Conservation (phyloP, 305 asterid species). For the Lippia alba region DNA sequence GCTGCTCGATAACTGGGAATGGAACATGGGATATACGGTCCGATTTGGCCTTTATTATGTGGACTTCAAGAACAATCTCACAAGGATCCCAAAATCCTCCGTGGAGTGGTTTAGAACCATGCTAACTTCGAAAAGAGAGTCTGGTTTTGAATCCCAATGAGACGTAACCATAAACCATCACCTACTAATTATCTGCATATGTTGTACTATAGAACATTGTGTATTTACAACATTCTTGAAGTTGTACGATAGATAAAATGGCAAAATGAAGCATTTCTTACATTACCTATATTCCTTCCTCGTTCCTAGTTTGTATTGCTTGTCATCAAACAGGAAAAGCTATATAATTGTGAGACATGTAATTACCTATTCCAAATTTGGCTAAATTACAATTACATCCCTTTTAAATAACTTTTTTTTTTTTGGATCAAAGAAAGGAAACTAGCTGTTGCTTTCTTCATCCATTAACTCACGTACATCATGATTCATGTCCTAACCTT, state of each 20-base stretch:
- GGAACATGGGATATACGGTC: slow-evolving; percentile 88
- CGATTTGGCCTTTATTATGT: slow-evolving; percentile 82
- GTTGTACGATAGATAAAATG: background rate
- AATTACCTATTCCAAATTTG: no score
- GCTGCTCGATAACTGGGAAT: slow-evolving; percentile 92
- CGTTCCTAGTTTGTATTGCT: background rate
- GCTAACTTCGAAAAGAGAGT: slow-evolving; percentile 42
- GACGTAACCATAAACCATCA: background rate
- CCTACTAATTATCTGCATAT: background rate
- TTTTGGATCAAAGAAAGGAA: no score
- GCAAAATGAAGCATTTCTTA: background rate
- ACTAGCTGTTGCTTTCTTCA: no score
- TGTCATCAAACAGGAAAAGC: background rate
- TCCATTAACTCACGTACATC: no score
- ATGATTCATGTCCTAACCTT: no score
- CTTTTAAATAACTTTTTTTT: no score
- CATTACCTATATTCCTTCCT: no score
- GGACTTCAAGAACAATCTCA: slow-evolving; percentile 79
- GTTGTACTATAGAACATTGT: background rate
- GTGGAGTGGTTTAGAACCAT: slow-evolving; percentile 71
- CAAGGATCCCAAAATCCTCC: slow-evolving; percentile 81
- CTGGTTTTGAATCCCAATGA: slow-evolving; percentile 15
- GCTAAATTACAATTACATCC: no score
- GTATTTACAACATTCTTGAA: slow-evolving; percentile 1
- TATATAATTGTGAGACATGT: background rate